A percentile compares a stretch with the other conserved stretches of the same genome.
These are phyloP conservation scores for Claviceps sp. DNA, from an alignment of 2,329 filamentous ascomycete species.

Conservation along the genomic window DNA sequence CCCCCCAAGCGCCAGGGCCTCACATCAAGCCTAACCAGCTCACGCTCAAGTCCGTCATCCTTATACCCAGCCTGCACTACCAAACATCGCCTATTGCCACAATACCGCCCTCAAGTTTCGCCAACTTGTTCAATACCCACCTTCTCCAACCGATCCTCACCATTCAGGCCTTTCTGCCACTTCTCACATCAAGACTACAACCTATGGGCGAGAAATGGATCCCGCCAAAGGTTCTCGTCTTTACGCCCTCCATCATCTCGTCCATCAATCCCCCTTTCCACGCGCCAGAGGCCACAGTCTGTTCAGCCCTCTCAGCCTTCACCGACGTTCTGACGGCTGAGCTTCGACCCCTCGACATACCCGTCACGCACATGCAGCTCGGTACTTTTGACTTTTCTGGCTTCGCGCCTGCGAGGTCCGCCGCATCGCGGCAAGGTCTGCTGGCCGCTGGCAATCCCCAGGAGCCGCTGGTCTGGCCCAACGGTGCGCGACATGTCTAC, in stretches of 20 bases:
- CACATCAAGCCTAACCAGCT: slow-evolving; percentile 65
- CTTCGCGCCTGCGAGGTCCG: slow-evolving; percentile 36
- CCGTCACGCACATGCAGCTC: slow-evolving; percentile 77
- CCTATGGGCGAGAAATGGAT: slow-evolving; percentile 35
- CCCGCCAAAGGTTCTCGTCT: slow-evolving; percentile 57
- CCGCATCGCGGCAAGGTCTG: slow-evolving; percentile 19
- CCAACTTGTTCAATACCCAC: slow-evolving; percentile 84
- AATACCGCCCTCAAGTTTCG: slow-evolving; percentile 70
- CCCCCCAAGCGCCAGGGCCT: slow-evolving; percentile 62
- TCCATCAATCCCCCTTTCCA: slow-evolving; percentile 69
- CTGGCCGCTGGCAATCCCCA: slow-evolving; percentile 29
- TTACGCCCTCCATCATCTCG: slow-evolving; percentile 71
- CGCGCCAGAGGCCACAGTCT: slow-evolving; percentile 74
- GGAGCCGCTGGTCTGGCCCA: slow-evolving; percentile 48
- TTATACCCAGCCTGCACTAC: slow-evolving; percentile 72
- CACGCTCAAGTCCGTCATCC: slow-evolving; percentile 63
- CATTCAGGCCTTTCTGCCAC: slow-evolving; percentile 77
- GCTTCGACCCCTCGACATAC: slow-evolving; percentile 59
- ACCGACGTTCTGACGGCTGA: slow-evolving; percentile 69
- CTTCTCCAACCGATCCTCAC: slow-evolving; percentile 80
- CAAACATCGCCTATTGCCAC: slow-evolving; percentile 75
- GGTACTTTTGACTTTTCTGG: slow-evolving; percentile 78
- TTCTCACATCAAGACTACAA: slow-evolving; percentile 50
- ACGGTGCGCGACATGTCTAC: slow-evolving; percentile 46
- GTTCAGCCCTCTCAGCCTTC: slow-evolving; percentile 76